Base-by-base conservation (phyloP, 352 stramenopile species). In the Pythium utonaiense region DNA sequence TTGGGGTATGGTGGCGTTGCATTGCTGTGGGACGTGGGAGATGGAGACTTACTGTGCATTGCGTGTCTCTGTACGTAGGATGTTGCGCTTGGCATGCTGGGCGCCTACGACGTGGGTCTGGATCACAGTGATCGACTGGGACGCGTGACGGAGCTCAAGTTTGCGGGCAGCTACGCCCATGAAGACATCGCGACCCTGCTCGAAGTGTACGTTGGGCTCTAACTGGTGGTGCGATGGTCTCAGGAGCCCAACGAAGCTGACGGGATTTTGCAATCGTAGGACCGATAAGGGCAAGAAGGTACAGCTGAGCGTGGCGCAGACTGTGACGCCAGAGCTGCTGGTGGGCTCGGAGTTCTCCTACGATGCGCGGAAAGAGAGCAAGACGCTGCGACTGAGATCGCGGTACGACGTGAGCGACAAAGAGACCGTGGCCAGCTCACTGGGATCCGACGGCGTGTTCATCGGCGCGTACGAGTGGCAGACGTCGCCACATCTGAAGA, bases 381-480 rank as follows among this genome's bases (percentile, higher is more conserved):
- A 80, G 51, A 74, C 71, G 50, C 51, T 92, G 65, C 69, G 83
- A 0, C 47, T 89, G 38, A 70, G 80, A 47, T 75, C 78, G 55
- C 74, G 82, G 53, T 84, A 80, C 55, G 69, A 66, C 24, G 14
- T 90, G 48, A 86, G 60, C 38, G 60, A 63, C 40, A 68, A 62
- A 19, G 83, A 92, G 60, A 57, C 68, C 6, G 55, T 89, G 27
- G 72, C 73, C 5, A 77, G 75, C 51, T 92, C 83, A 10, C 70
- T 92, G 19, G 83, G 83, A 7, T 90, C 80, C 24, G 83, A 92
- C 57, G 83, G 83, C 45, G 80, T 90, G 40, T 73, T 87, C 24
- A 77, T 92, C 52, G 80, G 80, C 55, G 78, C 80, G 6, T 90
- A 88, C 66, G 83, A 90, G 60, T 92, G 83, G 83, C 80, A 71